Conservation (phyloP, 225 moss, liverwort and hornwort species). For the Rhytidiadelphus loreus region DNA sequence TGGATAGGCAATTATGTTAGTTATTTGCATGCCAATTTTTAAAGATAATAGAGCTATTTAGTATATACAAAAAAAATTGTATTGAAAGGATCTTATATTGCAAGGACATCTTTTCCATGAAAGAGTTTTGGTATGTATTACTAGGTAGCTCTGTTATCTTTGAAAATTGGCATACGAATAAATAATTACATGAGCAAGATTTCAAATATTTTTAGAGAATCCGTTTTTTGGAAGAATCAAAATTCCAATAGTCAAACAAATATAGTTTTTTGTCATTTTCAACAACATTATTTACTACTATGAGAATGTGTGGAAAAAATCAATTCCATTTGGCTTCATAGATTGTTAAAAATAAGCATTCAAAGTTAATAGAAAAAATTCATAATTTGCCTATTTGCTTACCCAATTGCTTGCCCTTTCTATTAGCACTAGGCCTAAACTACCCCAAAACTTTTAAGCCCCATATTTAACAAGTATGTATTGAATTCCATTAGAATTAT, state of each 20-base stretch:
- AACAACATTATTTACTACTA: neutral
- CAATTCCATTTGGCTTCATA: neutral
- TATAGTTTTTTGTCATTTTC: rapidly evolving
- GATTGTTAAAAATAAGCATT: neutral
- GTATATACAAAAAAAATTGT: neutral
- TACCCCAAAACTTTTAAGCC: rapidly evolving
- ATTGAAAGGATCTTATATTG: too few species aligned
- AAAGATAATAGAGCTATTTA: too few species aligned
- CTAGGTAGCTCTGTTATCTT: too few species aligned
- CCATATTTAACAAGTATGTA: neutral
- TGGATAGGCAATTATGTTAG: rapidly evolving
- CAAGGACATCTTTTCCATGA: too few species aligned
- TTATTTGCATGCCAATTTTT: neutral
- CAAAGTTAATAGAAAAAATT: neutral
- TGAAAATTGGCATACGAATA: too few species aligned
- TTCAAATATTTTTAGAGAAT: neutral
- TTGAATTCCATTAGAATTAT: neutral
- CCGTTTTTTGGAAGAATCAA: neutral
- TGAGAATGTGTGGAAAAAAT: neutral
- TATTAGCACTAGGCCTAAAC: neutral
- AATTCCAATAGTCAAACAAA: neutral
- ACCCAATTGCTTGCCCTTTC: too few species aligned
- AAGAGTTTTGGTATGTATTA: too few species aligned
- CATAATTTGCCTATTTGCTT: neutral
- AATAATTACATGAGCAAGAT: too few species aligned